Conservation (phyloP, 495 filamentous ascomycete species). For the Bryoglossum gracile region DNA sequence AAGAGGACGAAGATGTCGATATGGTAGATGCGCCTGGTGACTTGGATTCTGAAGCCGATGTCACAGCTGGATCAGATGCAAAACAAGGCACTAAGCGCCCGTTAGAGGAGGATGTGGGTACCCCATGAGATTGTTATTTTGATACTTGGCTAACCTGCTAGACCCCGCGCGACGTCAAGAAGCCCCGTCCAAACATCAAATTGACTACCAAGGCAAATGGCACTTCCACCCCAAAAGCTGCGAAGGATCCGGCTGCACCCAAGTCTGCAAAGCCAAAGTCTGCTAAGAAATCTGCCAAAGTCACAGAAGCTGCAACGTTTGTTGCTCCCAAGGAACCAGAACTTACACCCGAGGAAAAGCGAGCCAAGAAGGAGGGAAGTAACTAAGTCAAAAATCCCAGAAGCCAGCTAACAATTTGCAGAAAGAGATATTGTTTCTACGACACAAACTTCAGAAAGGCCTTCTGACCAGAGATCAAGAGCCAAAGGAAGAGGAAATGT, state of each 20-base stretch:
- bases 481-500: slow-evolving; percentile 87
- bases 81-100: slow-evolving; percentile 70
- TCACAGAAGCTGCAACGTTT: slow-evolving; percentile 15
- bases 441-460: slow-evolving; percentile 86
- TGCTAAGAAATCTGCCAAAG: slow-evolving; percentile 55
- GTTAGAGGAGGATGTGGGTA: slow-evolving; percentile 46
- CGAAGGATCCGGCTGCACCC: slow-evolving; percentile 40
- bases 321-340: slow-evolving; percentile 35
- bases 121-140: too few relatives aligned
- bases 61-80: slow-evolving; percentile 44
- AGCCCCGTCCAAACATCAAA: slow-evolving; percentile 50
- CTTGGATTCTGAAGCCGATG: slow-evolving; percentile 32
- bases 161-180: slow-evolving; percentile 56
- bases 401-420: slow-evolving; percentile 25
- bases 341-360: slow-evolving; percentile 41
- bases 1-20: slow-evolving; percentile 59
- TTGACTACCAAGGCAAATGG: slow-evolving; percentile 47
- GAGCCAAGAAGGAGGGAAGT: slow-evolving; percentile 52
- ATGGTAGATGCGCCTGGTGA: slow-evolving; percentile 58
- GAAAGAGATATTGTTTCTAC: slow-evolving; percentile 71
- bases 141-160: too few relatives aligned
- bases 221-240: slow-evolving; percentile 41
- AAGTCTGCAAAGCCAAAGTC: slow-evolving; percentile 56
- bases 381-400: too few relatives aligned
- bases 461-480: slow-evolving; percentile 73